Percentiles rank a stretch among this genome's conserved stretches.
phyloP scores from a whole-genome alignment of 805 yeast species.

The Yamadazyma sp. region DNA sequence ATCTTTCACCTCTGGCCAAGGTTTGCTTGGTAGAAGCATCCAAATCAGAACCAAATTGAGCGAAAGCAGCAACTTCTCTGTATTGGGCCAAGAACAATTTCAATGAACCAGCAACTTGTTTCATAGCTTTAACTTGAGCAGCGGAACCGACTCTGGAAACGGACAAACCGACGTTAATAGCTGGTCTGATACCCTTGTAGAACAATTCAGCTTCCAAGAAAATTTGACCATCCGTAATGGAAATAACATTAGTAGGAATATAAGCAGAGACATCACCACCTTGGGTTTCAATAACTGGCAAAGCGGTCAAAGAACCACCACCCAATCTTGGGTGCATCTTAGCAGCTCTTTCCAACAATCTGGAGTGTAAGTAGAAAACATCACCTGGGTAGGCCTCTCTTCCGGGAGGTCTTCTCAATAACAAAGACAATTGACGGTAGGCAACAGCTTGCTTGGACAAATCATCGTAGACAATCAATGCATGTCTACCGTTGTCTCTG shows the following conservation, averaged over 20 bases:
- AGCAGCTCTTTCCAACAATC: slow-evolving; percentile 96
- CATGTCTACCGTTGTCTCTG: slow-evolving; percentile 99
- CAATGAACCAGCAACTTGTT: slow-evolving; percentile 99
- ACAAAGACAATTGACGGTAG: slow-evolving; percentile 97
- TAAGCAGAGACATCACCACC: slow-evolving; percentile 99
- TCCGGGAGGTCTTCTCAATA: slow-evolving; percentile 96
- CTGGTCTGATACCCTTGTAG: slow-evolving; percentile 99
- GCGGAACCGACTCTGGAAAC: slow-evolving; percentile 99
- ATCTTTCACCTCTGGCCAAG: slow-evolving; percentile 99
- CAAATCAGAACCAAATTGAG: slow-evolving; percentile 99
- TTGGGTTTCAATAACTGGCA: slow-evolving; percentile 96
- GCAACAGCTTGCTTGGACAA: slow-evolving; percentile 99
- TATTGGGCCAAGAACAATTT: slow-evolving; percentile 99
- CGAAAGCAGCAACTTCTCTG: slow-evolving; percentile 99
- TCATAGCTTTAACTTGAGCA: slow-evolving; percentile 99
- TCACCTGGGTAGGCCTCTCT: slow-evolving; percentile 98
- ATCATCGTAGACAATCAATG: slow-evolving; percentile 95
- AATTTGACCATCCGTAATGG: slow-evolving; percentile 96
- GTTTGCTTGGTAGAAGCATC: slow-evolving; percentile 99
- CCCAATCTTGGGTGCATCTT: slow-evolving; percentile 89
- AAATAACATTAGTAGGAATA: slow-evolving; percentile 96
- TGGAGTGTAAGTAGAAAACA: slow-evolving; percentile 93
- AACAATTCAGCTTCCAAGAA: slow-evolving; percentile 99
- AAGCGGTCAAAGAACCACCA: slow-evolving; percentile 93
- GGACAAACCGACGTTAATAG: slow-evolving; percentile 99